Evolutionary conservation across 2,329 filamentous ascomycete genomes (phyloP), one percentile per base, ranked within the genome.

Genomic region (Fusarium abutilonis): DNA sequence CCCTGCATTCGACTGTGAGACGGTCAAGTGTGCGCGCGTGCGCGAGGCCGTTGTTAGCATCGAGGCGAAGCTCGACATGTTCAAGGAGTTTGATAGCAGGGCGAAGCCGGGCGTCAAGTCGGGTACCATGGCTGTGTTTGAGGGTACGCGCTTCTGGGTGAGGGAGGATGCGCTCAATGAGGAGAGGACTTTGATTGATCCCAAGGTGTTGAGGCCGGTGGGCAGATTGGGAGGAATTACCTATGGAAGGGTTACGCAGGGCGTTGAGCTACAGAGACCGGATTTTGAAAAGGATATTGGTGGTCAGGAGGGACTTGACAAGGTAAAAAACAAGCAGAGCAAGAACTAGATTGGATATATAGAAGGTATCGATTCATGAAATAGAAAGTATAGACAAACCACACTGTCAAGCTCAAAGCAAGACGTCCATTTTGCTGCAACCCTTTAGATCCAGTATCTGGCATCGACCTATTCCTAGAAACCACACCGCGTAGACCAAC

Each of bases 81-180:
- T 76, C 77, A 88, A 78, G 70, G 92, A 97, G 77, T 96, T 92
- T 77, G 89, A 94, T 75, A 91, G 88, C 74, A 82, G 83, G 48
- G 81, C 81, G 0, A 86, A 78, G 3, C 89, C 89, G 0, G 92
- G 91, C 3, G 89, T 88, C 78, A 93, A 88, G 80, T 89, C 89
- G 1, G 87, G 89, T 1, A 88, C 89, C 4, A 72, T 97, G 62
- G 89, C 85, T 2, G 83, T 96, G 31, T 81, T 97, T 11, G 92
- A 97, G 78, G 94, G 92, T 0, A 88, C 90, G 31, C 83, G 89
- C 26, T 97, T 97, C 73, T 97, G 93, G 92, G 92, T 88, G 2
- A 80, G 93, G 49, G 92, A 96, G 73, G 94, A 97, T 77, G 93
- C 93, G 3, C 79, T 97, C 59, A 91, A 96, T 68, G 86, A 91